Evolutionary conservation across 148 eudicot genomes (phyloP), one percentile per base, ranked within the genome.

Genomic region (Rhododendron vialii): DNA sequence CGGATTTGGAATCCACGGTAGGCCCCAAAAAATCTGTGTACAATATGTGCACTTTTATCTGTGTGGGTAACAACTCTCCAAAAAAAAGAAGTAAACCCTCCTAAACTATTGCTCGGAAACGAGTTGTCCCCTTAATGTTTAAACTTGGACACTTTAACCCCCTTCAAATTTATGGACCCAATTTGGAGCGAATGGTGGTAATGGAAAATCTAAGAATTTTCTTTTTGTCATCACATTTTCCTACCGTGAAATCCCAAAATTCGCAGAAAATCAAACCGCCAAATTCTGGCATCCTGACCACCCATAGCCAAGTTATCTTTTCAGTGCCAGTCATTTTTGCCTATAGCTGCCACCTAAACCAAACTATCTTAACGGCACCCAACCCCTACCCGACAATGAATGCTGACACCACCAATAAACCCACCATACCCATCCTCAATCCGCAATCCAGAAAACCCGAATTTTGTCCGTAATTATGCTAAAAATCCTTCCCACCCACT

Each of bases 1-100:
- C 0, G 1, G 0, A 41, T 41, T 1, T 41, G 8, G 45, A 0
- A 41, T 5, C 7, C 1, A 1, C 6, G 1, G 0, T 41, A 1
- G 7, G 7, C 45, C 7, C 45, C 0, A 41, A 41, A 41, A 41
- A 41, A 41, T 41, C 7, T 5, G 5, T 6, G 7, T 41, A 41
- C 45, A 41, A 41, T 41, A 1, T 41, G 0, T 41, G 7, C 1
- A 41, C 45, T 41, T 41, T 41, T 41, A 41, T 41, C 7, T 41
- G 7, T 5, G 1, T 41, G 45, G 45, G 7, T 41, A 6, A 6
- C 45, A 41, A 0, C 7, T 41, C 45, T 41, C 45, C 6, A 47
- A 12, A 13, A 50, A 3, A 14, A 14, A 13, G 3, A 3, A 3
- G 4, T 22, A 63, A 8, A 63, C 69, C 69, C 69, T 24, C 69